These are phyloP conservation scores for Blastocladiella emersonii DNA, from an alignment of 371 early-diverging fungal genomes.

Conservation along the genomic window DNA sequence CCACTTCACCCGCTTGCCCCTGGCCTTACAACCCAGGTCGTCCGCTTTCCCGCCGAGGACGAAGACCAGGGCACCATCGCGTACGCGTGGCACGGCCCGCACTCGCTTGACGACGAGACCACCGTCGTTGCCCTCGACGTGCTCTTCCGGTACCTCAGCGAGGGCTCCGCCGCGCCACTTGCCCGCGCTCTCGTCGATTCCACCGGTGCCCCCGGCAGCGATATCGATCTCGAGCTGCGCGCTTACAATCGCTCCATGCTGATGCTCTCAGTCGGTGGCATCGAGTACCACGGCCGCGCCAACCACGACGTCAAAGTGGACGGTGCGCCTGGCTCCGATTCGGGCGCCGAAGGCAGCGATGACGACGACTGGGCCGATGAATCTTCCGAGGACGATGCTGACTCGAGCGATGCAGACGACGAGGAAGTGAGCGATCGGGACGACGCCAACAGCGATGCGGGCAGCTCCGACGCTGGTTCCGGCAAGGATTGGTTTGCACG, in stretches of 20 bases:
- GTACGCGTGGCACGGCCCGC: slow-evolving; percentile 55
- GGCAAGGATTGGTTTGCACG: slow-evolving; percentile 20
- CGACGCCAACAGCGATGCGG: background rate
- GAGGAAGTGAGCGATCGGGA: slow-evolving; percentile 12
- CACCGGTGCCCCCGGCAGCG: slow-evolving; percentile 34
- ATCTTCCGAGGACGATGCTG: slow-evolving; percentile 9
- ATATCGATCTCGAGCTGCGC: slow-evolving; percentile 40
- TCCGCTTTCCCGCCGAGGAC: slow-evolving; percentile 38
- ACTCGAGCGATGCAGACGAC: slow-evolving; percentile 3
- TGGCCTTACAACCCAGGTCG: slow-evolving; percentile 16
- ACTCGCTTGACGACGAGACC: slow-evolving; percentile 26
- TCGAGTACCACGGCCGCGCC: slow-evolving; percentile 9
- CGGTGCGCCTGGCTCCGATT: slow-evolving; percentile 11
- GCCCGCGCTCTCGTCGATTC: slow-evolving; percentile 44
- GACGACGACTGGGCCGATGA: slow-evolving; percentile 7
- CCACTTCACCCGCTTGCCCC: slow-evolving; percentile 19
- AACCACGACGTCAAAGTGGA: slow-evolving; percentile 7
- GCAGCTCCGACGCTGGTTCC: background rate
- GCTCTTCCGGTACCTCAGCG: slow-evolving; percentile 38
- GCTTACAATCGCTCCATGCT: slow-evolving; percentile 30
- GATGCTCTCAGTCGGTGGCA: slow-evolving; percentile 40
- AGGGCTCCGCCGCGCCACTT: slow-evolving; percentile 39
- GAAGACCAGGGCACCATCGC: slow-evolving; percentile 42
- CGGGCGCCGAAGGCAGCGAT: background rate
- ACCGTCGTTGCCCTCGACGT: slow-evolving; percentile 42